Conservation (phyloP, 306 rosid genomes). For the barrel medic (Medicago truncatula) region MtrunA17r5.0-ANR NC_053045.1:7948501-7949000, state of each 20-base stretch:
- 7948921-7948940: slow-evolving; percentile 90
- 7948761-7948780: slow-evolving; percentile 15
- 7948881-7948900: slow-evolving; percentile 86
- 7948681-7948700: no score
- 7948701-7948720: not conserved
- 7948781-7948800: slow-evolving; percentile 5
- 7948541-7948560: no score
- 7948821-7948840: slow-evolving; percentile 43
- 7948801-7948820: slow-evolving; percentile 5
- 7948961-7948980: slow-evolving; percentile 28
- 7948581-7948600: no score
- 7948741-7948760: slow-evolving; percentile 15
- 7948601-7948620: no score
- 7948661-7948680: no score
- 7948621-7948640: no score
- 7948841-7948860: slow-evolving; percentile 27
- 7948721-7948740: slow-evolving; percentile 3
- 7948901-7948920: slow-evolving; percentile 87
- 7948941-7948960: slow-evolving; percentile 66
- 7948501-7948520: no score
- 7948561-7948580: no score
- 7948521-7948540: no score
- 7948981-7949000: slow-evolving; percentile 14
- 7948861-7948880: slow-evolving; percentile 82
- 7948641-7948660: no score